A percentile compares a stretch with the other conserved stretches of the same genome.
These are phyloP conservation scores for Penicillium decumbens DNA, from an alignment of 2,329 filamentous ascomycete species.

Conservation along the genomic window DNA sequence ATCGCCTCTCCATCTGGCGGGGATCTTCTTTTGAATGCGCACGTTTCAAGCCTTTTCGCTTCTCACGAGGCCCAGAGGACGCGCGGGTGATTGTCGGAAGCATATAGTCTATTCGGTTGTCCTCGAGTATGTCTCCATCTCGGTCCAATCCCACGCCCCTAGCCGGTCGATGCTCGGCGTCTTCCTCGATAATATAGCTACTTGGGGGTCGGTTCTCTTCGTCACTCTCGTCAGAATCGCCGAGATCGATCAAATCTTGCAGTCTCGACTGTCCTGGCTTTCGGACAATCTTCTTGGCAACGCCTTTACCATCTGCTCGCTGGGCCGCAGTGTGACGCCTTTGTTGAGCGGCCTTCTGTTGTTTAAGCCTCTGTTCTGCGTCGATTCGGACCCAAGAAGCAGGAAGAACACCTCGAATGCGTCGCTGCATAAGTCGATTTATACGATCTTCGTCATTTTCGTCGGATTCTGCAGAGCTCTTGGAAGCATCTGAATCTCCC, in stretches of 20 bases:
- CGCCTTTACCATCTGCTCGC: conserved; percentile 30
- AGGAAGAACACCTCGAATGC: conserved; percentile 47
- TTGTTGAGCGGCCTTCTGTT: conserved; percentile 17
- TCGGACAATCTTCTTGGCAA: conserved; percentile 32
- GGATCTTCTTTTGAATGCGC: conserved; percentile 14
- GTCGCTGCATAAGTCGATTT: conserved; percentile 36
- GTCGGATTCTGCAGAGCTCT: conserved; percentile 17
- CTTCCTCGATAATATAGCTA: conserved; percentile 1
- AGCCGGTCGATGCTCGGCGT: conserved; percentile 12
- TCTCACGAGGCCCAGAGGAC: background rate
- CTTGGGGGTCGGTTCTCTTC: conserved; percentile 3
- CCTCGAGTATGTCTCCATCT: conserved; percentile 38
- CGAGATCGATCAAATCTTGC: conserved; percentile 27
- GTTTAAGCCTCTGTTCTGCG: conserved; percentile 31
- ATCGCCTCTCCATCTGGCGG: conserved; percentile 2
- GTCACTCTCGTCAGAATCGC: conserved; percentile 27
- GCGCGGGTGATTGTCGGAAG: conserved; percentile 29
- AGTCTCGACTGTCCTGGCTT: conserved; percentile 16
- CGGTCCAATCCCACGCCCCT: conserved; percentile 21
- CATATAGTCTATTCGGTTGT: conserved; percentile 43
- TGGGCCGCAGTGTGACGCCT: conserved; percentile 19
- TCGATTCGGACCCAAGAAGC: conserved; percentile 47
- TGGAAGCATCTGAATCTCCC: conserved; percentile 19
- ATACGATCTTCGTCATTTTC: conserved; percentile 22
- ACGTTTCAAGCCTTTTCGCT: conserved; percentile 15